Evolutionary conservation across 352 stramenopile genomes (phyloP).

Genomic region (Phytophthora niederhauseri): DNA sequence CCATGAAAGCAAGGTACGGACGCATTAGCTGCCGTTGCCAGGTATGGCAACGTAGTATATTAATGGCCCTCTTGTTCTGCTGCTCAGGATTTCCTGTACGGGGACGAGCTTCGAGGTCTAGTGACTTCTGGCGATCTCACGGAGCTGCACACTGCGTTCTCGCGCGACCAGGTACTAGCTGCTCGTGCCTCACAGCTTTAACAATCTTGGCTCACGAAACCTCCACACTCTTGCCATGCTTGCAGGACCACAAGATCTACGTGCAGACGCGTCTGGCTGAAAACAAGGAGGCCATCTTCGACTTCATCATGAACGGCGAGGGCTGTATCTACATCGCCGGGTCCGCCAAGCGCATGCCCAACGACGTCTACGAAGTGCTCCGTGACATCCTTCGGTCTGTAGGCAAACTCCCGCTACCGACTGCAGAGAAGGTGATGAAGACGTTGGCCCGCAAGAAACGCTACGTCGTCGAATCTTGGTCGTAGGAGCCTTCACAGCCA

Average conservation of each 20-base stretch:
- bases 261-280: slow-evolving; percentile 90
- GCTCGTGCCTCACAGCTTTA: background rate
- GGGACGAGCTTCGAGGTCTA: slow-evolving; percentile 69
- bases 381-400: slow-evolving; percentile 84
- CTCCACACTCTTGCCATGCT: background rate
- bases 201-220: background rate
- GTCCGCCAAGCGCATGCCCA: slow-evolving; percentile 93
- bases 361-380: slow-evolving; percentile 90
- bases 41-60: background rate
- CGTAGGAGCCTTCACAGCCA: slow-evolving; percentile 34
- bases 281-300: slow-evolving; percentile 73
- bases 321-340: slow-evolving; percentile 87
- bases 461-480: slow-evolving; percentile 90
- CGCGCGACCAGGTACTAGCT: slow-evolving; percentile 74
- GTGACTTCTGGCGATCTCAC: slow-evolving; percentile 59
- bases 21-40: background rate
- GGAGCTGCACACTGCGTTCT: slow-evolving; percentile 89
- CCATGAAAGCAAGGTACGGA: slow-evolving; percentile 68
- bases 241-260: slow-evolving; percentile 89
- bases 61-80: background rate
- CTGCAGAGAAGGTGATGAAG: slow-evolving; percentile 81
- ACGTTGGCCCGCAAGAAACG: slow-evolving; percentile 71
- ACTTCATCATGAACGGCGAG: slow-evolving; percentile 68
- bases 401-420: slow-evolving; percentile 67
- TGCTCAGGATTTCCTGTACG: slow-evolving; percentile 88